A percentile compares a stretch with the other conserved stretches of the same genome.
phyloP scores from a whole-genome alignment of 768 basidiomycete species.

The Lentinula aciculospora region DNA sequence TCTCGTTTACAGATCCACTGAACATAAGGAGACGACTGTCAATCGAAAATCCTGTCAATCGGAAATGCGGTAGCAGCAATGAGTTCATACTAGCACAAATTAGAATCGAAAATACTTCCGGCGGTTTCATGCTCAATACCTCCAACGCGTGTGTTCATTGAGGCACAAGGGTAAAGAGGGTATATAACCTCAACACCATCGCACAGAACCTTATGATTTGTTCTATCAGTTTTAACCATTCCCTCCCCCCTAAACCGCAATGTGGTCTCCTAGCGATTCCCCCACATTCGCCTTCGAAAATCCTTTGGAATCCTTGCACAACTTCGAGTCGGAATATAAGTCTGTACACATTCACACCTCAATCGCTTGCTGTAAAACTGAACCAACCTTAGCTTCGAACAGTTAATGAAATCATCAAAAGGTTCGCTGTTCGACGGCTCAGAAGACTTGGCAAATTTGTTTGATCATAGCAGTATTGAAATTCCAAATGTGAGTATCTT shows the following conservation, averaged over 20 bases:
- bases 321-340: neutral
- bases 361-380: neutral
- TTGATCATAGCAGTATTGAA: too few relatives aligned
- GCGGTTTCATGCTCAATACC: neutral
- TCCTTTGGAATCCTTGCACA: neutral
- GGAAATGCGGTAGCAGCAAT: too few relatives aligned
- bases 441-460: too few relatives aligned
- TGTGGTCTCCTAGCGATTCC: neutral
- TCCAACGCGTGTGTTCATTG: neutral
- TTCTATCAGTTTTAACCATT: neutral
- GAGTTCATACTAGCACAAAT: neutral
- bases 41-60: too few relatives aligned
- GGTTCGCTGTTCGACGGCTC: too few relatives aligned
- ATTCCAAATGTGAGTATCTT: neutral
- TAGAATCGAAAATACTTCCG: neutral
- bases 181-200: neutral
- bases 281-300: neutral
- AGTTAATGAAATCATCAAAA: neutral
- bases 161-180: neutral
- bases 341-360: neutral
- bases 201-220: neutral
- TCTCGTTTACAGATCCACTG: too few relatives aligned
- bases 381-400: neutral
- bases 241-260: neutral
- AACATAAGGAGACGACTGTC: too few relatives aligned